phyloP scores from a whole-genome alignment of 768 basidiomycete species.

The Tephrocybe sp. region DNA sequence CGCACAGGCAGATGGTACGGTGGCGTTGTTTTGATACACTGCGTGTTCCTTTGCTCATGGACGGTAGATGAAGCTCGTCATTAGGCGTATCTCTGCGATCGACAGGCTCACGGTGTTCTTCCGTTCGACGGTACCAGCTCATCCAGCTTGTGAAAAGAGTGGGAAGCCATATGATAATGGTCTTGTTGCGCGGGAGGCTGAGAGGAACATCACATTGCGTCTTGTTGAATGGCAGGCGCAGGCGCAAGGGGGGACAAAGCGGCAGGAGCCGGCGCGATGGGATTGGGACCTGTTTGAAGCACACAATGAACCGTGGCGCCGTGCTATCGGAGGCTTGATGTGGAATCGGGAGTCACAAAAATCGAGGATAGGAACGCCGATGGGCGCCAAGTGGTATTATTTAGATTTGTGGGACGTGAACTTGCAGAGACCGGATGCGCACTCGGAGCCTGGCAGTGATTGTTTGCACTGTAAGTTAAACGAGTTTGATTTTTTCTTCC shows the following conservation, averaged over 20 bases:
- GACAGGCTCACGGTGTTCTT: constrained; percentile 22
- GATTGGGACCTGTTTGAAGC: constrained; percentile 28
- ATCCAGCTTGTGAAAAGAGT: constrained; percentile 21
- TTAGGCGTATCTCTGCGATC: constrained; percentile 21
- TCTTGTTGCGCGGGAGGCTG: constrained; percentile 16
- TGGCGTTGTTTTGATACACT: not conserved
- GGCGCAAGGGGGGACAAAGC: constrained; percentile 18
- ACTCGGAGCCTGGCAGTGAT: constrained; percentile 26
- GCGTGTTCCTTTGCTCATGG: not conserved
- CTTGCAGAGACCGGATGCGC: constrained; percentile 27
- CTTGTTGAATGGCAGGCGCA: constrained; percentile 21
- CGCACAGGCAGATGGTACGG: constrained; percentile 27
- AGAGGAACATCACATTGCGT: constrained; percentile 19
- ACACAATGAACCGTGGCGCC: constrained; percentile 23
- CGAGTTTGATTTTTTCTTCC: constrained; percentile 5
- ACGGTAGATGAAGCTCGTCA: constrained; percentile 21
- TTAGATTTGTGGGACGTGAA: constrained; percentile 26
- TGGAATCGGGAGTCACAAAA: constrained; percentile 15
- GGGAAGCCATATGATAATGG: constrained; percentile 20
- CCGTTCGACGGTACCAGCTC: constrained; percentile 26
- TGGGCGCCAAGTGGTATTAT: constrained; percentile 26
- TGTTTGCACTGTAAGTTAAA: constrained; percentile 32
- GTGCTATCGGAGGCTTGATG: constrained; percentile 17
- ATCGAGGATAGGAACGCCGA: constrained; percentile 7
- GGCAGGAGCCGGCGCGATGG: constrained; percentile 23